Conservation (phyloP, 768 basidiomycete genomes). For the Tubosaeta brunneosetosa region DNA sequence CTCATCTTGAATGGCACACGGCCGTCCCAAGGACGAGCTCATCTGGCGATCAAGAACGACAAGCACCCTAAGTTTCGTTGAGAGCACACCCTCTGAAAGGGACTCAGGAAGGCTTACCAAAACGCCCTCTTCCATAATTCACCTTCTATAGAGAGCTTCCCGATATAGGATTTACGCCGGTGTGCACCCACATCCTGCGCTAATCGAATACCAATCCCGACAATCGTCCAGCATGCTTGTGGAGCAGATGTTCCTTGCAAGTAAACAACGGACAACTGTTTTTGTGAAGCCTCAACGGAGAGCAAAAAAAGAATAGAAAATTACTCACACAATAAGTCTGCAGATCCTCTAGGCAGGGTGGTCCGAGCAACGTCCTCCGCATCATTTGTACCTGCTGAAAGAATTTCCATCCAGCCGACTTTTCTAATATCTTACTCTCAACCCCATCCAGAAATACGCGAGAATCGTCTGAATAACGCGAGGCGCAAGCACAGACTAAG, state of each 20-base stretch:
- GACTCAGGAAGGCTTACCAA: constrained; percentile 28
- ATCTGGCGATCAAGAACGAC: constrained; percentile 28
- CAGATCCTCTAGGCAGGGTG: constrained; percentile 62
- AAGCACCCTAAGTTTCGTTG: constrained; percentile 22
- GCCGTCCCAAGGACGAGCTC: constrained; percentile 56
- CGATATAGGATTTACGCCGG: constrained; percentile 31
- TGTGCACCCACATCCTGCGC: constrained; percentile 61
- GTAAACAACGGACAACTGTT: constrained; percentile 50
- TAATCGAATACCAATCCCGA: constrained; percentile 55
- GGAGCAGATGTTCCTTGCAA: constrained; percentile 56
- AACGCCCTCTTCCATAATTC: constrained; percentile 60
- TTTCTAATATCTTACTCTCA: constrained; percentile 28
- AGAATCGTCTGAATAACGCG: constrained; percentile 52
- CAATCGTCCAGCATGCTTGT: constrained; percentile 63
- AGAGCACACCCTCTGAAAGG: neutral
- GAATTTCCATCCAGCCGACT: constrained; percentile 51
- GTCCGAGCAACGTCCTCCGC: constrained; percentile 51
- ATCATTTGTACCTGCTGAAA: constrained; percentile 53
- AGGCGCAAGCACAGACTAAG: constrained; percentile 66
- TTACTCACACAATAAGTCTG: constrained; percentile 58
- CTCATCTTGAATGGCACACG: constrained; percentile 64
- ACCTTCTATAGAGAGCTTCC: constrained; percentile 39
- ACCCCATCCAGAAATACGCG: constrained; percentile 40
- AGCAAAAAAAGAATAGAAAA: constrained; percentile 3
- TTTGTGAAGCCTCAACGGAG: neutral